Base-by-base conservation (phyloP, 208 protist species). In the Trypanosoma avium region DNA sequence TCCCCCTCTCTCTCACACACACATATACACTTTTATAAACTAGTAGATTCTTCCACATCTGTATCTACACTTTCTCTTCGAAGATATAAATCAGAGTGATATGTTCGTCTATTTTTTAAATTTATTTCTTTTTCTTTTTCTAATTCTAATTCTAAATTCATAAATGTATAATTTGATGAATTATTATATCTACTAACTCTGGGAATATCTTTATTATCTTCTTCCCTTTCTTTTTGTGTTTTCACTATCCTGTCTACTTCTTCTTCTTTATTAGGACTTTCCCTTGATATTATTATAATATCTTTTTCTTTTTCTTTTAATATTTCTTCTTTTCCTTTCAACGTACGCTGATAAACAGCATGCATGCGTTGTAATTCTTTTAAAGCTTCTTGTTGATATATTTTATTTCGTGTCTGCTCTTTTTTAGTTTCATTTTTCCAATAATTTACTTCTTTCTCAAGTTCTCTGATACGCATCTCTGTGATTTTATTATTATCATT, bases 341-440 rank as follows among this genome's bases (percentile, higher is more conserved):
- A 53, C 22, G 58, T n/a, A 3, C 19, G 24, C 19, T 21, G 43
- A 47, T 64, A 64, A 19, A 43, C 45, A 3, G 58, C 46, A 26
- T 54, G 58, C 58, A 64, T 64, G 45, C 46, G 58, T 17, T 26
- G 26, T 15, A 64, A 21, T 43, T 64, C 58, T 10, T 30, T 12
- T 29, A 64, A 22, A 7, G 58, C 58, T 9, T 52, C 15, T 10
- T 52, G 22, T 22, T 43, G 27, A 21, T 45, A 64, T 32, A 35
- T 27, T 5, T 45, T 4, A 6, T 30, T 46, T 7, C 30, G 46
- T 19, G 4, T 30, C 46, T 22, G 42, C n/a, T 53, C 58, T 43
- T 10, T 30, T 21, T 40, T 46, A 0, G 46, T 46, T 21, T 17
- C 32, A 21, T 29, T 9, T 27, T 54, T 54, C 46, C 43, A 55